Base-by-base conservation (phyloP, 1,139 yeast genomes). In the Neolecta irregularis region DNA sequence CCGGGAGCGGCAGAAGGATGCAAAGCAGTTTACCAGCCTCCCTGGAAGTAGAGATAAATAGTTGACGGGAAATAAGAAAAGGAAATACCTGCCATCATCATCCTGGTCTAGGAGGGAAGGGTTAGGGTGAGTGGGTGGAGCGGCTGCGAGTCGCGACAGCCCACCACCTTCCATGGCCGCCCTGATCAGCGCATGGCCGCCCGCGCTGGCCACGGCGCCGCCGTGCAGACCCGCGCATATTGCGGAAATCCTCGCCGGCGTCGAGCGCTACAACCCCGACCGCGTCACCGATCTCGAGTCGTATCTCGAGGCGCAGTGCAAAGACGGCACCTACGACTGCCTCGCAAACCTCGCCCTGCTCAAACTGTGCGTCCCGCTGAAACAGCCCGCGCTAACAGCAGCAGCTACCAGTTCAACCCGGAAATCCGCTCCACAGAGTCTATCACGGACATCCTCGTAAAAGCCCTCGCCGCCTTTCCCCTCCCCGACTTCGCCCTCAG, bases 271-370 rank as follows among this genome's bases (percentile, higher is more conserved):
- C 50, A 63, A 63, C 41, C 57, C 58, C 22, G 58, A 58, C n/a
- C 61, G 60, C 24, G 58, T 61, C 41, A 54, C 58, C 35, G 58
- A 56, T 24, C 51, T 64, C 17, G 65, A 64, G 47, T 60, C 58
- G 11, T 64, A 64, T 42, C 57, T 62, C 32, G 45, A 47, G 25
- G 45, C 50, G 24, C 69, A 64, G 44, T 60, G 63, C 43, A 41
- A 48, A 17, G 51, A 51, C 19, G 58, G 56, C 16, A 51, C 54
- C 41, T 54, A 55, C 41, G 69, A 64, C 44, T 50, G 61, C 33
- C 55, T 53, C 40, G 63, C 69, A 41, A 63, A 62, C 46, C 46
- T 63, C 47, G 69, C 69, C 1, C 52, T 64, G 22, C 52, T 64
- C 39, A 64, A 64, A 42, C 54, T 64, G 34, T 64, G 15, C 20